Evolutionary conservation across 345 rosid species (phyloP).

Genomic region (Cardamine chenopodiifolia): DNA sequence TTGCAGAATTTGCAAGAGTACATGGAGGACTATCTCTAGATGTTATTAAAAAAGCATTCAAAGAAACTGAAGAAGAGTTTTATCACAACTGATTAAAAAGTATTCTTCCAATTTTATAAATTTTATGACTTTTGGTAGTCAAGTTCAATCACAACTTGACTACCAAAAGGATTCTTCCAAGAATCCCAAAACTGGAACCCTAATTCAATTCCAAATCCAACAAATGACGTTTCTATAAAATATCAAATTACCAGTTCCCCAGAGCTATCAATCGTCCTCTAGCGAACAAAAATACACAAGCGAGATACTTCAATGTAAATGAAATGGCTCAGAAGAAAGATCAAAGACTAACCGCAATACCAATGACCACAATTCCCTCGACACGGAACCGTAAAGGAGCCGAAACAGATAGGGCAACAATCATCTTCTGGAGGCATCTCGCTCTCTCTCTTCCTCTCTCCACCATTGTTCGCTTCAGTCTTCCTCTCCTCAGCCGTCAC

Average conservation of each 20-base stretch:
- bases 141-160: too few species aligned
- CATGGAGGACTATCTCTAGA: constrained; percentile 86
- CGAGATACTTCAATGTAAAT: background rate
- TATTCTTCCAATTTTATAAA: too few species aligned
- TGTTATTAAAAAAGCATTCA: constrained; percentile 81
- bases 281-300: background rate
- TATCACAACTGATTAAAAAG: too few species aligned
- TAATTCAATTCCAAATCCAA: constrained; percentile 16
- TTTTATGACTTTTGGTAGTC: too few species aligned
- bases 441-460: constrained; percentile 24
- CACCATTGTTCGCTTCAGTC: constrained; percentile 2
- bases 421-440: constrained; percentile 77
- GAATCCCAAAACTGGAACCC: constrained; percentile 2
- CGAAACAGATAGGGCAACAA: constrained; percentile 81
- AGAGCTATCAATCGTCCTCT: background rate
- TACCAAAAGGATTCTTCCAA: too few species aligned
- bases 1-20: constrained; percentile 71
- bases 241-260: background rate
- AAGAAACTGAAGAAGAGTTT: constrained; percentile 90
- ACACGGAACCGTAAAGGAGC: constrained; percentile 68
- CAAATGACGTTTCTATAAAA: background rate
- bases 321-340: background rate
- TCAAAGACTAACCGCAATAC: constrained; percentile 74
- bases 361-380: constrained; percentile 84
- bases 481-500: constrained; percentile 18